A percentile compares a stretch with the other conserved stretches of the same genome.
Conservation (phyloP, 1,284 basidiomycete species). For the Pterulicium gracile region DNA sequence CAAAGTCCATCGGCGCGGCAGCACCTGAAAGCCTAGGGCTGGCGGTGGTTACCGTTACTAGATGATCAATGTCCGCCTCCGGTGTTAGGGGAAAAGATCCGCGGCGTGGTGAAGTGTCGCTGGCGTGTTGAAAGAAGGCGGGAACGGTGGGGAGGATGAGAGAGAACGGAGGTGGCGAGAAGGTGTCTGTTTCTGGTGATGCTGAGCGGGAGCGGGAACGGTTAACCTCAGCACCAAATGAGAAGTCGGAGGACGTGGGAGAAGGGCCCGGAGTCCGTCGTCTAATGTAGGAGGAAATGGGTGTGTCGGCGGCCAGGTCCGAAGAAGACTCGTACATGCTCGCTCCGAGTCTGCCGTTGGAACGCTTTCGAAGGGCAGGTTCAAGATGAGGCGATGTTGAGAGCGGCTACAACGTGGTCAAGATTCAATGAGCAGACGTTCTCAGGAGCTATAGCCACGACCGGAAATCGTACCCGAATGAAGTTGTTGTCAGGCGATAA, state of each 20-base stretch:
- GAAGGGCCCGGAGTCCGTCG: constrained; percentile 65
- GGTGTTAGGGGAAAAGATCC: constrained; percentile 2
- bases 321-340: constrained; percentile 32
- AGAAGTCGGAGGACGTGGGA: constrained; percentile 55
- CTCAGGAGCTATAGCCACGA: constrained; percentile 2
- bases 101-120: not conserved
- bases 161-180: constrained; percentile 25
- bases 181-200: constrained; percentile 22
- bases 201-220: not conserved
- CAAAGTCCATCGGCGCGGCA: not conserved
- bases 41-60: not conserved
- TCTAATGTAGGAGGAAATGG: constrained; percentile 68
- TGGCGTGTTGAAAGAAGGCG: constrained; percentile 8
- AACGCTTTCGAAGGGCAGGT: constrained; percentile 25
- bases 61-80: not conserved
- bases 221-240: constrained; percentile 21
- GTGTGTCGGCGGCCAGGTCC: constrained; percentile 42
- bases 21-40: not conserved
- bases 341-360: constrained; percentile 27
- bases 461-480: constrained; percentile 19
- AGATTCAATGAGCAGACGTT: constrained; percentile 9
- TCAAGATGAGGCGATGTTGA: constrained; percentile 36
- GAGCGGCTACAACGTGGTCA: constrained; percentile 21
- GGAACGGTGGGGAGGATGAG: constrained; percentile 49
- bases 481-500: constrained; percentile 10